These are phyloP conservation scores for slime mould (Dictyostelium discoideum) DNA, from an alignment of 78 protist genomes.

Conservation along the genomic window DNA sequence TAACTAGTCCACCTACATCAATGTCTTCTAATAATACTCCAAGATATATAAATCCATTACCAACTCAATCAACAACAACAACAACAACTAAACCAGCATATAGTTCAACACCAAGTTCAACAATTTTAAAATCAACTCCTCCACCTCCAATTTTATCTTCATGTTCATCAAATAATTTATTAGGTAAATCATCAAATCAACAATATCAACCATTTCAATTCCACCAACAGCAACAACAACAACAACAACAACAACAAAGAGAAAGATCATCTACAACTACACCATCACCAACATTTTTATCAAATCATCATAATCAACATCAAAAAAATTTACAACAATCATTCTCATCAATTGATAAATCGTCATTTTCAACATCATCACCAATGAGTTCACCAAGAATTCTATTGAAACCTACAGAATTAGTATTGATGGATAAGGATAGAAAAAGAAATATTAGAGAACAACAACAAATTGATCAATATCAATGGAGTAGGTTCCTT, in stretches of 20 bases:
- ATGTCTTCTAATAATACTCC: background rate
- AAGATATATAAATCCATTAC: background rate
- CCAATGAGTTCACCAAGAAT: background rate
- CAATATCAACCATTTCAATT: background rate
- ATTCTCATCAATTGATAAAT: background rate
- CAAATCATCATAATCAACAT: constrained; percentile 19
- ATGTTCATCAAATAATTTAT: constrained; percentile 7
- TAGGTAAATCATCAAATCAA: background rate
- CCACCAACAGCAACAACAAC: background rate
- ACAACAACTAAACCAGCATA: background rate
- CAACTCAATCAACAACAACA: background rate
- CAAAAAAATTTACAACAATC: constrained; percentile 1
- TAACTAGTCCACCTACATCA: background rate
- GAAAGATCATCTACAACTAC: constrained; percentile 33
- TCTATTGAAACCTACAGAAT: constrained; percentile 22
- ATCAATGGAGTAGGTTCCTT: constrained; percentile 61
- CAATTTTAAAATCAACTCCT: background rate
- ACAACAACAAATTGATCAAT: constrained; percentile 7
- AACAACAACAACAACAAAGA: constrained; percentile 22
- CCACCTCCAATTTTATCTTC: background rate
- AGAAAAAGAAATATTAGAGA: constrained; percentile 22
- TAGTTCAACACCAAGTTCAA: background rate
- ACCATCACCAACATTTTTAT: constrained; percentile 20
- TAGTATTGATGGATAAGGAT: background rate
- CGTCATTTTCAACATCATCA: background rate